Conservation (phyloP, 2,329 filamentous ascomycete species). For the Xylaria sp. region DNA sequence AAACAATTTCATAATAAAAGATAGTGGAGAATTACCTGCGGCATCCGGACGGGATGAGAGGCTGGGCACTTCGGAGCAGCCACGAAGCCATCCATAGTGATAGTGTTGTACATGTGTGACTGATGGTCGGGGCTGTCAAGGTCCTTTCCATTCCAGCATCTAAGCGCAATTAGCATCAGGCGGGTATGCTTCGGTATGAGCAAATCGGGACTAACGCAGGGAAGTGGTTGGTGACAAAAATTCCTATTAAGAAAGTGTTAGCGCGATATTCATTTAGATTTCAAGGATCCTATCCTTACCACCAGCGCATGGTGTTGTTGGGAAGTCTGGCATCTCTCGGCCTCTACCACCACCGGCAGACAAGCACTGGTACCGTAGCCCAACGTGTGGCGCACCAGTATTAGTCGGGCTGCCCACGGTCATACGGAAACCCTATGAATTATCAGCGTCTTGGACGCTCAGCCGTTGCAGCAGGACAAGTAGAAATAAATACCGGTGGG, state of each 20-base stretch:
- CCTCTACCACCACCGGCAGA: conserved; percentile 50
- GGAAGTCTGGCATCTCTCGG: conserved; percentile 52
- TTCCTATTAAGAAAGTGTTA: conserved; percentile 37
- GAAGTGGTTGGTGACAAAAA: conserved; percentile 55
- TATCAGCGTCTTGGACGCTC: conserved; percentile 13
- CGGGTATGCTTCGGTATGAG: not conserved
- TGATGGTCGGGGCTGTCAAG: conserved; percentile 43
- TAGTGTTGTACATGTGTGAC: conserved; percentile 45
- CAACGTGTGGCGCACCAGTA: conserved; percentile 44
- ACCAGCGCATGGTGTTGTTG: conserved; percentile 51
- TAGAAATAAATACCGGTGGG: conserved; percentile 46
- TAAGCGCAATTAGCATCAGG: conserved; percentile 25
- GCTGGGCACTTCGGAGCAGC: conserved; percentile 45
- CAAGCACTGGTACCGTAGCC: conserved; percentile 55
- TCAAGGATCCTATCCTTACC: conserved; percentile 26
- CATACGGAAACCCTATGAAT: conserved; percentile 55
- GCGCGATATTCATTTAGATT: not conserved
- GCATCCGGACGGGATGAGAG: conserved; percentile 49
- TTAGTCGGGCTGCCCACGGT: conserved; percentile 51
- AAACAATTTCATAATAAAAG: not conserved
- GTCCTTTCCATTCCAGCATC: conserved; percentile 42
- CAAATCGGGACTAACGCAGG: conserved; percentile 44
- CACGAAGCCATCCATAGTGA: conserved; percentile 35
- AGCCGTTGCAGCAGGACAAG: not conserved
- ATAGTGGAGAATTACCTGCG: conserved; percentile 40